Evolutionary conservation across 1,284 basidiomycete genomes (phyloP).

Genomic region (Gymnopus androsaceus): DNA sequence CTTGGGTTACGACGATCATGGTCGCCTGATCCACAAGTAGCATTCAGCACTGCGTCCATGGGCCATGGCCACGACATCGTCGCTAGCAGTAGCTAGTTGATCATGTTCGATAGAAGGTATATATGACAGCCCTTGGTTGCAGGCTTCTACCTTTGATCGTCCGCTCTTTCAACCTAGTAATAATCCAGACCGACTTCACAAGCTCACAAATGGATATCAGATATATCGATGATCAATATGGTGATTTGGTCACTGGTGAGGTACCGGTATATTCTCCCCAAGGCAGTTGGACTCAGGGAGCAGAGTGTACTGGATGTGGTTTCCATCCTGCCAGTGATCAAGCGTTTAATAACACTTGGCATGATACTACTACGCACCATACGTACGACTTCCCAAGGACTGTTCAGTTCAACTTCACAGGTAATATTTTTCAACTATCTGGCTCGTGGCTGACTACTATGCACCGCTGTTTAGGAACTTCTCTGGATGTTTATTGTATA

Average conservation of each 20-base stretch:
- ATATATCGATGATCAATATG: slow-evolving; percentile 14
- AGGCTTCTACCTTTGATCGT: neutral
- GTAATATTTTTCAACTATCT: neutral
- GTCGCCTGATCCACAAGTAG: too few species aligned
- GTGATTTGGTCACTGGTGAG: slow-evolving; percentile 8
- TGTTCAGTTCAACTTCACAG: slow-evolving; percentile 11
- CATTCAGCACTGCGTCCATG: too few species aligned
- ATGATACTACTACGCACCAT: slow-evolving; percentile 14
- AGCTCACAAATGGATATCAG: neutral
- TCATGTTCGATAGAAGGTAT: too few species aligned
- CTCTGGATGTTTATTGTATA: slow-evolving; percentile 14
- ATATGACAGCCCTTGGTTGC: too few species aligned
- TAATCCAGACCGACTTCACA: neutral
- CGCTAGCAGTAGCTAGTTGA: too few species aligned
- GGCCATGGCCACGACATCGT: too few species aligned
- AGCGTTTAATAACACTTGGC: slow-evolving; percentile 12
- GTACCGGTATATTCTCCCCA: slow-evolving; percentile 11
- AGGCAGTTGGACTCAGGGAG: slow-evolving; percentile 12
- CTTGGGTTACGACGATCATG: too few species aligned
- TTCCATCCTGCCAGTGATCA: slow-evolving; percentile 4
- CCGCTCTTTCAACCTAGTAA: neutral
- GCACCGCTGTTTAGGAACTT: slow-evolving; percentile 3
- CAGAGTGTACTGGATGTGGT: slow-evolving; percentile 9
- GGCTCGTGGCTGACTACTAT: neutral
- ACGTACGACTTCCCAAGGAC: neutral